Conservation (phyloP, 2,329 filamentous ascomycete genomes). For the Diaporthe destruens region DNA sequence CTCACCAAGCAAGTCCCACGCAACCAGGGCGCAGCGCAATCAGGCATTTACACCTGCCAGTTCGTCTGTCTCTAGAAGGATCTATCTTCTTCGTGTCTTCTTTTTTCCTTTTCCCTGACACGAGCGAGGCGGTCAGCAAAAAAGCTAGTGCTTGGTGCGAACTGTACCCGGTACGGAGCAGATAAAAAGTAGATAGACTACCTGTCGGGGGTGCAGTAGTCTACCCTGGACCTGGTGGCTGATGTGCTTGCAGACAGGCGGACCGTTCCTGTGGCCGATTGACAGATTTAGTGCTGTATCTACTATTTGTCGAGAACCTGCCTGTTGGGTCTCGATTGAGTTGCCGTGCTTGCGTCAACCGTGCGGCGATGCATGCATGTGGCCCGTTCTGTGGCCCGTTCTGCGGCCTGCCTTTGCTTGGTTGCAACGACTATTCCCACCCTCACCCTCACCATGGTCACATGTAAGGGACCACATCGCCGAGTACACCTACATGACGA, state of each 20-base stretch:
- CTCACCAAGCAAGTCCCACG: not conserved
- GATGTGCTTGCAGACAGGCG: slow-evolving; percentile 12
- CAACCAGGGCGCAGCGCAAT: not conserved
- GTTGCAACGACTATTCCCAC: not conserved
- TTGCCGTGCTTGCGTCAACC: slow-evolving; percentile 23
- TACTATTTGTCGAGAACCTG: not conserved
- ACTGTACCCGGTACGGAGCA: no score
- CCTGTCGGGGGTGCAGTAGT: not conserved
- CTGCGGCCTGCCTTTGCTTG: slow-evolving; percentile 18
- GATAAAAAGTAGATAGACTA: no score
- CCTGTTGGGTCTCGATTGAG: not conserved
- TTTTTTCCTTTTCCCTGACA: not conserved
- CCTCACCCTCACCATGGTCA: not conserved
- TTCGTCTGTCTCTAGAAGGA: not conserved
- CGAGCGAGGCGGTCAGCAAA: not conserved
- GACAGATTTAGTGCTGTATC: slow-evolving; percentile 5
- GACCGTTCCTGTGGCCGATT: slow-evolving; percentile 27
- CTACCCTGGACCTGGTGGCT: not conserved
- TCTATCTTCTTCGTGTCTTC: not conserved
- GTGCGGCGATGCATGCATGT: slow-evolving; percentile 27
- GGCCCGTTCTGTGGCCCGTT: slow-evolving; percentile 14
- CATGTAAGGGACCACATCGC: not conserved
- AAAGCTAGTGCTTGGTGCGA: not conserved
- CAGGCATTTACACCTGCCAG: not conserved
- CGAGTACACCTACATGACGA: not conserved